Percentiles rank a stretch among this genome's conserved stretches.
These are phyloP conservation scores for Penicillium sp. DNA, from an alignment of 2,329 filamentous ascomycete species.

Conservation along the genomic window DNA sequence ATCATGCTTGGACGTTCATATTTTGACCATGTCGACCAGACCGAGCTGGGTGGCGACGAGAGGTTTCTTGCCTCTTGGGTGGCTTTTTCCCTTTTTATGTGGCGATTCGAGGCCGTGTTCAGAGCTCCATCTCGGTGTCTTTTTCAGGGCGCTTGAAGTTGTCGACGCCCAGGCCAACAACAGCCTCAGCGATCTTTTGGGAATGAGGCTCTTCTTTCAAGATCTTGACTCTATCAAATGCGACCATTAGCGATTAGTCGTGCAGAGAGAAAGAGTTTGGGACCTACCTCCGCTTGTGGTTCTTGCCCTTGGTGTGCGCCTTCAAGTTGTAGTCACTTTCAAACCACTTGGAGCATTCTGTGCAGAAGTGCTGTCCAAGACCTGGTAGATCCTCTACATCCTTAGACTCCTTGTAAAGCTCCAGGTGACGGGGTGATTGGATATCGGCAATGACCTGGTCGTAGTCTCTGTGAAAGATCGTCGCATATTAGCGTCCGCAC, in stretches of 20 bases:
- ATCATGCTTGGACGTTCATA: slow-evolving; percentile 9
- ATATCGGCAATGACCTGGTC: slow-evolving; percentile 90
- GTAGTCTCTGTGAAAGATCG: slow-evolving; percentile 66
- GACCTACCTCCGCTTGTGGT: slow-evolving; percentile 80
- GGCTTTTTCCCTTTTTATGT: background rate
- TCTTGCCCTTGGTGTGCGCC: slow-evolving; percentile 80
- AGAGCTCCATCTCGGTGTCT: slow-evolving; percentile 45
- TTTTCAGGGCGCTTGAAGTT: slow-evolving; percentile 55
- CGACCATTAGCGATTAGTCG: slow-evolving; percentile 3
- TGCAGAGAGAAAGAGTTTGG: background rate
- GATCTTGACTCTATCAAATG: slow-evolving; percentile 66
- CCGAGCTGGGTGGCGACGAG: background rate
- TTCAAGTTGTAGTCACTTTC: slow-evolving; percentile 77
- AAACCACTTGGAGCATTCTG: slow-evolving; percentile 95
- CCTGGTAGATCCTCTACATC: slow-evolving; percentile 83
- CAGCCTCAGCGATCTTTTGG: slow-evolving; percentile 82
- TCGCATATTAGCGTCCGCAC: background rate
- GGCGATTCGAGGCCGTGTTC: slow-evolving; percentile 6
- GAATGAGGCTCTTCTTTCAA: slow-evolving; percentile 82
- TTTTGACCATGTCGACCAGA: background rate
- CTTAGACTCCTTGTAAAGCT: slow-evolving; percentile 76
- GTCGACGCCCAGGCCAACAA: slow-evolving; percentile 66
- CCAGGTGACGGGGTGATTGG: slow-evolving; percentile 73
- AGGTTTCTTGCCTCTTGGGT: background rate
- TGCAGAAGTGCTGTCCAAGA: slow-evolving; percentile 82